phyloP scores from a whole-genome alignment of 768 basidiomycete genomes.

The Lactarius indigo region DNA sequence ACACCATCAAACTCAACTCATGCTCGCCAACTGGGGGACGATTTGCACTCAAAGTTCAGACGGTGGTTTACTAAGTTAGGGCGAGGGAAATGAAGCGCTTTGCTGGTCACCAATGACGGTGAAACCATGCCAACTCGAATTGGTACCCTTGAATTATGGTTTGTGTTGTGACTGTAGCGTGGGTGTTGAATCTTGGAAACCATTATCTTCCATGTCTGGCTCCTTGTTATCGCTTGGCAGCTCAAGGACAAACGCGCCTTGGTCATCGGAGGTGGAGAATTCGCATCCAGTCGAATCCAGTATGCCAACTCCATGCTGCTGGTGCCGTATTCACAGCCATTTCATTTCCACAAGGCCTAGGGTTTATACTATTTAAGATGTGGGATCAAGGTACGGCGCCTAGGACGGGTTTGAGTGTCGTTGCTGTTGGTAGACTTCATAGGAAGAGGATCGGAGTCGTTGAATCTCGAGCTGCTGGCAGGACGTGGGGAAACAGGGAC shows the following conservation, averaged over 20 bases:
- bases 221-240: constrained; percentile 93
- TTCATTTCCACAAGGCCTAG: constrained; percentile 45
- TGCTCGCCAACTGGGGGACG: background rate
- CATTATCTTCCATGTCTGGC: constrained; percentile 32
- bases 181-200: background rate
- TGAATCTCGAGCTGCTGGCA: too few relatives aligned
- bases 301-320: constrained; percentile 64
- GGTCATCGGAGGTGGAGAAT: constrained; percentile 90
- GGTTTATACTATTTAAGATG: too few relatives aligned
- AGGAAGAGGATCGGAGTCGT: too few relatives aligned
- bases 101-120: too few relatives aligned
- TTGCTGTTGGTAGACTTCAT: too few relatives aligned
- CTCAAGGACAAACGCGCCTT: constrained; percentile 80
- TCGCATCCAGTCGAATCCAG: constrained; percentile 84
- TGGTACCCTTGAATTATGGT: too few relatives aligned
- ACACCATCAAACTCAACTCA: too few relatives aligned
- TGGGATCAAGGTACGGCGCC: too few relatives aligned
- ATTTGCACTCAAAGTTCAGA: background rate
- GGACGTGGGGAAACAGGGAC: too few relatives aligned
- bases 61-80: background rate
- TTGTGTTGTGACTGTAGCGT: background rate
- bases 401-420: too few relatives aligned
- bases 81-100: background rate
- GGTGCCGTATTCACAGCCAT: constrained; percentile 78
- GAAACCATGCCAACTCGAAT: background rate